Evolutionary conservation across 768 basidiomycete species (phyloP).

Genomic region (Neoboletus brunneissimus): DNA sequence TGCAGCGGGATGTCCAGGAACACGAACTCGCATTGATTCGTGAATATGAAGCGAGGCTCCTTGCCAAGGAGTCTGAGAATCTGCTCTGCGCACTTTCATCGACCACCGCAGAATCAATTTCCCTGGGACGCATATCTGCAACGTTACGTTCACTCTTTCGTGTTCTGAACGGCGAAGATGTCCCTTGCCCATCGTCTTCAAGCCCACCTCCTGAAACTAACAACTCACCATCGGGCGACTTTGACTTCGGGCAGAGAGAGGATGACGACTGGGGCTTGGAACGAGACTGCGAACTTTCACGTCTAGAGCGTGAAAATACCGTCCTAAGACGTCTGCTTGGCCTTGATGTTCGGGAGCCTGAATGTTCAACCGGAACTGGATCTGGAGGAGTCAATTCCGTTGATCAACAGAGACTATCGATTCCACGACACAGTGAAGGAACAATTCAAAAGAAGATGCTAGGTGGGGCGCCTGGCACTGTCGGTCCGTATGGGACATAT

Average conservation of each 20-base stretch:
- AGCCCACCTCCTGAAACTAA: conserved; percentile 5
- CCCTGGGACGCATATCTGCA: conserved; percentile 67
- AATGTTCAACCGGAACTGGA: neutral
- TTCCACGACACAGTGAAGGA: conserved; percentile 16
- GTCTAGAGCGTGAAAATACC: conserved; percentile 86
- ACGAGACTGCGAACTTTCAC: conserved; percentile 84
- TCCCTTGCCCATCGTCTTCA: conserved; percentile 7
- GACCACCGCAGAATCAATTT: conserved; percentile 64
- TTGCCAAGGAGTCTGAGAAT: conserved; percentile 68
- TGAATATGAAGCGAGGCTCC: conserved; percentile 86
- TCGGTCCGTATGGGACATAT: conserved; percentile 45
- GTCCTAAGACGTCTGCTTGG: conserved; percentile 72
- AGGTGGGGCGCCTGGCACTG: conserved; percentile 35
- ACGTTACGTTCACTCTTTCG: conserved; percentile 70
- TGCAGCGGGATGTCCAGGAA: conserved; percentile 87
- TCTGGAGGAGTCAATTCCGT: neutral
- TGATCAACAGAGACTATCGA: conserved; percentile 14
- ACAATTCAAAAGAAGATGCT: conserved; percentile 25
- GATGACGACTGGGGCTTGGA: conserved; percentile 80
- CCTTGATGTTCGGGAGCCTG: conserved; percentile 34
- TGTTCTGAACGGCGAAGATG: conserved; percentile 64
- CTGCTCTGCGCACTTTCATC: conserved; percentile 54
- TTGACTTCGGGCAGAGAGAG: conserved; percentile 33
- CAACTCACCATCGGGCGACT: neutral
- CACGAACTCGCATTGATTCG: conserved; percentile 86